Conservation (phyloP, 768 basidiomycete species). For the Xerocomellus dryophilus region DNA sequence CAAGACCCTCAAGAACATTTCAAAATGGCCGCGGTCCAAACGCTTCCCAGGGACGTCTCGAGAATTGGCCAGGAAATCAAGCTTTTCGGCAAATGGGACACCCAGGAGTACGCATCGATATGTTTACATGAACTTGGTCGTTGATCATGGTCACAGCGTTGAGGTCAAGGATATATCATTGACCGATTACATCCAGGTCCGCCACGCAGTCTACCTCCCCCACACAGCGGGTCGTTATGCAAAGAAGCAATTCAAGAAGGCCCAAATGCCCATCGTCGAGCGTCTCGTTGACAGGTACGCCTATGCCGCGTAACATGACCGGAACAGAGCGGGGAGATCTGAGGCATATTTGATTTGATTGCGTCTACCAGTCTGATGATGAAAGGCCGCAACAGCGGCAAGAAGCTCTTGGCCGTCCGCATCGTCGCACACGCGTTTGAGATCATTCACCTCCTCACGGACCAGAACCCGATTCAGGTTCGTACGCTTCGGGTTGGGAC, state of each 20-base stretch:
- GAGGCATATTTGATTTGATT: neutral
- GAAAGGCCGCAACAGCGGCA: too few relatives aligned
- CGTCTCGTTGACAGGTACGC: conserved; percentile 93
- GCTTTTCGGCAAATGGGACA: conserved; percentile 99
- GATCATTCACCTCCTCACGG: conserved; percentile 99
- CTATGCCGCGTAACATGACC: neutral
- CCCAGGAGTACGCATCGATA: conserved; percentile 73
- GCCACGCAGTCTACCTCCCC: conserved; percentile 94
- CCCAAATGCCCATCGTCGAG: conserved; percentile 99
- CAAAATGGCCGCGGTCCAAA: conserved; percentile 63
- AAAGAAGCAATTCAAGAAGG: conserved; percentile 99
- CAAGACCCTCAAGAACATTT: conserved; percentile 34
- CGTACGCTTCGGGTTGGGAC: conserved; percentile 20
- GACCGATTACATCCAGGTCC: conserved; percentile 99
- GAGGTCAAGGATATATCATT: conserved; percentile 99
- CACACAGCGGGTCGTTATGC: conserved; percentile 99
- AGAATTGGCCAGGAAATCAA: conserved; percentile 84
- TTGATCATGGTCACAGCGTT: conserved; percentile 53
- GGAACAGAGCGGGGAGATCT: neutral
- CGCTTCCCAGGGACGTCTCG: conserved; percentile 81
- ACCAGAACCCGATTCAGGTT: conserved; percentile 99
- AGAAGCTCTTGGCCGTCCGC: conserved; percentile 59
- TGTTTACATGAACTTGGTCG: neutral
- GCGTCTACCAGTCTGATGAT: too few relatives aligned
- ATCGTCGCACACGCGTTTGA: conserved; percentile 99